A percentile compares a stretch with the other conserved stretches of the same genome.
Evolutionary conservation across 2,329 filamentous ascomycete species (phyloP).

Genomic region (Aspergillus pseudoviridinutans): DNA sequence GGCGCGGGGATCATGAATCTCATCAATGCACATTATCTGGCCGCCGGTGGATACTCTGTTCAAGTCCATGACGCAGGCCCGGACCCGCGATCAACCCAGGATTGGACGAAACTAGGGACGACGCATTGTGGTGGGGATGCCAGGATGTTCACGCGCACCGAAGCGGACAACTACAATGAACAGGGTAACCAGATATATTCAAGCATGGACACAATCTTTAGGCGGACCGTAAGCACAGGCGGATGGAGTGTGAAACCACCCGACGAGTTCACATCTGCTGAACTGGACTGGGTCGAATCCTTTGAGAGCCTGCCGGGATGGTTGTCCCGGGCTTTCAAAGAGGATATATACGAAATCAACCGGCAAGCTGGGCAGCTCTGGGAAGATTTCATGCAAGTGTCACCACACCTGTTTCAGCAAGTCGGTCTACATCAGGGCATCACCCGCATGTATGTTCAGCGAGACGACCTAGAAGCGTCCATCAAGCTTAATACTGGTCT

Average conservation of each 20-base stretch:
- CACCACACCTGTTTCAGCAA: background rate
- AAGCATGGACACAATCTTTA: background rate
- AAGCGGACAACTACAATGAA: slow-evolving; percentile 6
- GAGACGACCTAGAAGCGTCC: background rate
- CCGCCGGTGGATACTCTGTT: background rate
- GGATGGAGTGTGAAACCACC: background rate
- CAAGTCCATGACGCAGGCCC: background rate
- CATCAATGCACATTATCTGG: slow-evolving; percentile 1
- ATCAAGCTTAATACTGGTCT: background rate
- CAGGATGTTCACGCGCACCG: background rate
- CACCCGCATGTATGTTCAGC: background rate
- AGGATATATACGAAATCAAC: slow-evolving; percentile 1
- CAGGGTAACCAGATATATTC: background rate
- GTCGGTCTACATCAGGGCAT: background rate
- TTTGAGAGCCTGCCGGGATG: slow-evolving; percentile 1
- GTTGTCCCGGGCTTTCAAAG: background rate
- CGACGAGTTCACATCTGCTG: background rate
- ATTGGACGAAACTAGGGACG: background rate
- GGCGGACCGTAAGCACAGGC: background rate
- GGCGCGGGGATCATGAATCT: slow-evolving; percentile 4
- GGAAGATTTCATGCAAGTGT: background rate
- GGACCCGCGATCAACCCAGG: background rate
- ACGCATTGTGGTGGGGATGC: slow-evolving; percentile 1
- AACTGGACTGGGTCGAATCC: background rate
- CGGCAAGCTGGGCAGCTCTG: background rate